phyloP scores from a whole-genome alignment of 139 green algal species.

The Nannochloris sp. region DNA sequence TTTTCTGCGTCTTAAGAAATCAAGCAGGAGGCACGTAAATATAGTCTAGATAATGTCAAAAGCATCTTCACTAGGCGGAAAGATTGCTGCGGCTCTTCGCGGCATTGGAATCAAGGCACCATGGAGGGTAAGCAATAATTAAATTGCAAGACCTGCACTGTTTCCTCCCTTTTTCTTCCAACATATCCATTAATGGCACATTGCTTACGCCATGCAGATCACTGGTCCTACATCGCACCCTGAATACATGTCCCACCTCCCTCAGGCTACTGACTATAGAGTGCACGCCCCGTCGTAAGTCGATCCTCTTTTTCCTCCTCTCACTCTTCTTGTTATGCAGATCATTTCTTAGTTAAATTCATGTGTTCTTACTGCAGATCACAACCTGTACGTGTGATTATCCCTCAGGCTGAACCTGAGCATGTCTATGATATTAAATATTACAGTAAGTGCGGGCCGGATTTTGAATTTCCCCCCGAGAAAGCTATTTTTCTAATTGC shows the following conservation, averaged over 20 bases:
- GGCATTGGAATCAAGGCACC: constrained; percentile 4
- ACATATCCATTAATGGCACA: background rate
- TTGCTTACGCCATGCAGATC: constrained; percentile 9
- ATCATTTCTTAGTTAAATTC: background rate
- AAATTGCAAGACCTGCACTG: background rate
- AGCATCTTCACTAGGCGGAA: too few relatives aligned
- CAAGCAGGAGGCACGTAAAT: too few relatives aligned
- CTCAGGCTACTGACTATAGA: constrained; percentile 23
- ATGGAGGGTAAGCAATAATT: constrained; percentile 6
- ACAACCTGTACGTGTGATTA: constrained; percentile 38
- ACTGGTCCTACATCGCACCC: constrained; percentile 28
- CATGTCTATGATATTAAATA: constrained; percentile 76
- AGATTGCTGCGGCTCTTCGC: background rate
- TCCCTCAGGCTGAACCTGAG: constrained; percentile 50
- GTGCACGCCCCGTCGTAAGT: constrained; percentile 24
- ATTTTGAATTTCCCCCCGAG: too few relatives aligned
- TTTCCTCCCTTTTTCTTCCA: background rate
- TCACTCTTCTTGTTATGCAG: background rate
- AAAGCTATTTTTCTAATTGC: background rate
- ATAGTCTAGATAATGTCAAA: too few relatives aligned
- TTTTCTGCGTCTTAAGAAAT: too few relatives aligned
- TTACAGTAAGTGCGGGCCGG: constrained; percentile 34
- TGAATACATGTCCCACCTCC: constrained; percentile 30
- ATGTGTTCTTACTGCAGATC: constrained; percentile 39
- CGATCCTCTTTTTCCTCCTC: background rate